Conservation (phyloP, 257 asterid genomes). For the Knoxia roxburghii region DNA sequence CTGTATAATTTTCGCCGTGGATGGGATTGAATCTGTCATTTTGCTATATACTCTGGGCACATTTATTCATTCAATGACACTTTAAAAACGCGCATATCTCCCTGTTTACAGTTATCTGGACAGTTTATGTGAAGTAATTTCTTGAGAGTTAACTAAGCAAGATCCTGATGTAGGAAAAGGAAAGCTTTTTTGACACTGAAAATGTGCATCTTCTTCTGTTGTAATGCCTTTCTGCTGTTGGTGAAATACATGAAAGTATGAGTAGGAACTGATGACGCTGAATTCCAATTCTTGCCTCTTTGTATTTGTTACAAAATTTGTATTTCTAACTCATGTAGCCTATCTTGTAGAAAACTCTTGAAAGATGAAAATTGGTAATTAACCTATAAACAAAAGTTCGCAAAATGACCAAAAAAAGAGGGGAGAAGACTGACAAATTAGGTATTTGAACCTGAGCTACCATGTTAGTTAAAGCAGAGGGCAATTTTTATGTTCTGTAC, state of each 20-base stretch:
- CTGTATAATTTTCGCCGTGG: neutral
- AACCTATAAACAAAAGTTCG: too few relatives aligned
- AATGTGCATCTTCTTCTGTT: too few relatives aligned
- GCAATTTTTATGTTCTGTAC: neutral
- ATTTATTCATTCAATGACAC: constrained; percentile 4
- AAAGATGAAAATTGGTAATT: neutral
- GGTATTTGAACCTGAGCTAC: neutral
- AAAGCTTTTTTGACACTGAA: too few relatives aligned
- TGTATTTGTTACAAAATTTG: too few relatives aligned
- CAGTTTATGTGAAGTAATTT: too few relatives aligned
- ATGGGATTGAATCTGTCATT: neutral
- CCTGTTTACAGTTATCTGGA: too few relatives aligned
- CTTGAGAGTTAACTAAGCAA: too few relatives aligned
- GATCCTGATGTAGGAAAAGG: too few relatives aligned
- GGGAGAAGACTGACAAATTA: neutral
- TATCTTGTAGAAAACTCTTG: constrained; percentile 10
- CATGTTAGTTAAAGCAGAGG: neutral
- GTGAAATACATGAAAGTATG: too few relatives aligned
- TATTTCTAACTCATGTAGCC: neutral
- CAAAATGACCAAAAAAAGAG: neutral
- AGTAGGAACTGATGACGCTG: too few relatives aligned
- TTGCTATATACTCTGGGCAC: neutral
- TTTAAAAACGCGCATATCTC: neutral
- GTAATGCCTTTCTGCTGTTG: too few relatives aligned
- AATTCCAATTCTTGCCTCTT: too few relatives aligned